A percentile compares a stretch with the other conserved stretches of the same genome.
These are phyloP conservation scores for Crataegus laevigata DNA, from an alignment of 306 rosid genomes.

Conservation along the genomic window DNA sequence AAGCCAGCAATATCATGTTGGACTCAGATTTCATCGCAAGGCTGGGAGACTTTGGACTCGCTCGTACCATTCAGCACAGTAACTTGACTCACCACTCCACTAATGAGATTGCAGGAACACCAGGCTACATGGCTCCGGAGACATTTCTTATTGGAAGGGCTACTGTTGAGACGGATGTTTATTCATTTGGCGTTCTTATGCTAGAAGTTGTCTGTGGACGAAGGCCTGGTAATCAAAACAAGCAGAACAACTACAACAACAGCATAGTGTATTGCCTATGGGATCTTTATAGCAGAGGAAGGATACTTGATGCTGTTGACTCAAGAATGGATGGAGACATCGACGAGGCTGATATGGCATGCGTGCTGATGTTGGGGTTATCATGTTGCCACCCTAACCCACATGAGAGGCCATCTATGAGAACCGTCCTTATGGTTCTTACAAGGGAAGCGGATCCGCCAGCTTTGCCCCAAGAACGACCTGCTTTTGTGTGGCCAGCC, in stretches of 20 bases:
- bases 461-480: constrained; percentile 38
- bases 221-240: constrained; percentile 37
- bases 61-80: constrained; percentile 43
- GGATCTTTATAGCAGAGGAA: constrained; percentile 42
- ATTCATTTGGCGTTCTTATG: constrained; percentile 64
- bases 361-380: constrained; percentile 49
- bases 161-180: constrained; percentile 66
- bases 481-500: constrained; percentile 69
- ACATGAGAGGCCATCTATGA: constrained; percentile 58
- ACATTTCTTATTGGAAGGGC: constrained; percentile 56
- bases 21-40: constrained; percentile 47
- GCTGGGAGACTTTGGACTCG: constrained; percentile 76
- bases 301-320: constrained; percentile 37
- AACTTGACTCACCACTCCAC: constrained; percentile 65
- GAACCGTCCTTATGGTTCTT: constrained; percentile 48
- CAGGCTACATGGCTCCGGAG: constrained; percentile 84
- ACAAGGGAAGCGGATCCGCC: constrained; percentile 50
- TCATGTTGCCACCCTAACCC: constrained; percentile 86
- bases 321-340: constrained; percentile 21
- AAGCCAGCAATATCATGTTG: constrained; percentile 70
- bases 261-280: constrained; percentile 63
- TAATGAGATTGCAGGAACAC: constrained; percentile 71
- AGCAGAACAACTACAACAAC: constrained; percentile 35
- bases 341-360: constrained; percentile 11
- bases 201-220: constrained; percentile 58